Evolutionary conservation across 805 yeast genomes (phyloP), one percentile per base, ranked within the genome.

Genomic region (Priceomyces medius): DNA sequence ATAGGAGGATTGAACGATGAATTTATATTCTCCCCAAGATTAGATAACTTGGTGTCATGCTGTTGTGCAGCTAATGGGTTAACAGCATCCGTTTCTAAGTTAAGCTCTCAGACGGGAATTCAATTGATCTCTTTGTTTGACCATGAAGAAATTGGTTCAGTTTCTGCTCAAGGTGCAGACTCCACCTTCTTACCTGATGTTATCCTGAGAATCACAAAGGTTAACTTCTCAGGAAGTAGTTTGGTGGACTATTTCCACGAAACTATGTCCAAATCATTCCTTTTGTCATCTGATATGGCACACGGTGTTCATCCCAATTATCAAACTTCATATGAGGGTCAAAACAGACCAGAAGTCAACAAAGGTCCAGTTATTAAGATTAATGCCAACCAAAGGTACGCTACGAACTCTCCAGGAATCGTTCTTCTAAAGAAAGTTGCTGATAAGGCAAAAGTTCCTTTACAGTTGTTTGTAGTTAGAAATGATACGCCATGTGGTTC

Each of bases 251-350:
- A 62, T 31, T 72, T 78, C 45, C 64, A 76, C 43, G 79, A 81
- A 38, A 61, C 84, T 1, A 73, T 81, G 66, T 74, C 90, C 7
- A 83, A 83, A 59, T 88, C 97, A 1, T 90, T 93, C 63, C 76
- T 91, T 51, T 63, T 93, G 34, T 90, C 97, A 0, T 87, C 96
- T 0, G 99, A 91, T 61, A 93, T 89, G 81, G 96, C 98, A 1
- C 99, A 91, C 59, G 98, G 96, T 23, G 85, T 91, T 28, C 97
- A 91, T 62, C 99, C 99, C 43, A 91, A 91, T 63, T 91, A 91
- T 61, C 66, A 78, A 3, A 76, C 74, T 40, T 78, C 78, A 52
- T 85, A 93, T 64, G 98, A 93, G 59, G 59, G 78, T 17, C 69
- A 76, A 46, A 95, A 91, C 62, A 78, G 79, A 49, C 98, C 99